A percentile compares a stretch with the other conserved stretches of the same genome.
Evolutionary conservation across 2,329 filamentous ascomycete species (phyloP).

Genomic region (Aspergillus phoenicis): DNA sequence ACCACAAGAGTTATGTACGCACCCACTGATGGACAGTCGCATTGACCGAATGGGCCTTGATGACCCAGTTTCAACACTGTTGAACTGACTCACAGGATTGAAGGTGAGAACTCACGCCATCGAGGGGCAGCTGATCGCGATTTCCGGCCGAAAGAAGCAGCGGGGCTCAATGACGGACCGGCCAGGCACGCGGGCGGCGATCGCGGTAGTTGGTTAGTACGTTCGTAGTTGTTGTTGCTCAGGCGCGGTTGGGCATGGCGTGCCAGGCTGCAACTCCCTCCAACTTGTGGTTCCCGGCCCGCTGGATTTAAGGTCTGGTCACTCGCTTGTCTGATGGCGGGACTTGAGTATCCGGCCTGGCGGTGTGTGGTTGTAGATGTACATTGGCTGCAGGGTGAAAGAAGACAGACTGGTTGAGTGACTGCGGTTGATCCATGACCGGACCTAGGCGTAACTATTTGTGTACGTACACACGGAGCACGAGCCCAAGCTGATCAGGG

Average conservation of each 20-base stretch:
- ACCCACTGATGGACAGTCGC: background rate
- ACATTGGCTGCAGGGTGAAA: background rate
- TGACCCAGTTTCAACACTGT: background rate
- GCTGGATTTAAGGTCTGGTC: constrained; percentile 9
- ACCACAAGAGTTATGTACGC: background rate
- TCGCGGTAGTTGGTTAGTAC: constrained; percentile 8
- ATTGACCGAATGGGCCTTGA: background rate
- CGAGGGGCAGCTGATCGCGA: constrained; percentile 14
- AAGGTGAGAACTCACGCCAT: constrained; percentile 20
- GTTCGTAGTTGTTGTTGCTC: background rate
- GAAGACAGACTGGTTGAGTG: background rate
- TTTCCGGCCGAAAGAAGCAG: constrained; percentile 18
- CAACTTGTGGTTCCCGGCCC: constrained; percentile 5
- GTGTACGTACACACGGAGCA: no score
- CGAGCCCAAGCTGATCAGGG: no score
- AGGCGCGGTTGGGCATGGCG: constrained; percentile 6
- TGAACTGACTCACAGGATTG: background rate
- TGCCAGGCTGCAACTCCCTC: background rate
- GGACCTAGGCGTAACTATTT: no score
- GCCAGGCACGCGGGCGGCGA: constrained; percentile 7
- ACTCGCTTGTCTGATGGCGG: constrained; percentile 17
- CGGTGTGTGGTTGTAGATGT: background rate
- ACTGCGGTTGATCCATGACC: no score
- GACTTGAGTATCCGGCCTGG: constrained; percentile 10
- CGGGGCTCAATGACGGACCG: constrained; percentile 6